phyloP scores from a whole-genome alignment of 1,284 basidiomycete genomes.

The Sporisorium iseilematis-ciliati region DNA sequence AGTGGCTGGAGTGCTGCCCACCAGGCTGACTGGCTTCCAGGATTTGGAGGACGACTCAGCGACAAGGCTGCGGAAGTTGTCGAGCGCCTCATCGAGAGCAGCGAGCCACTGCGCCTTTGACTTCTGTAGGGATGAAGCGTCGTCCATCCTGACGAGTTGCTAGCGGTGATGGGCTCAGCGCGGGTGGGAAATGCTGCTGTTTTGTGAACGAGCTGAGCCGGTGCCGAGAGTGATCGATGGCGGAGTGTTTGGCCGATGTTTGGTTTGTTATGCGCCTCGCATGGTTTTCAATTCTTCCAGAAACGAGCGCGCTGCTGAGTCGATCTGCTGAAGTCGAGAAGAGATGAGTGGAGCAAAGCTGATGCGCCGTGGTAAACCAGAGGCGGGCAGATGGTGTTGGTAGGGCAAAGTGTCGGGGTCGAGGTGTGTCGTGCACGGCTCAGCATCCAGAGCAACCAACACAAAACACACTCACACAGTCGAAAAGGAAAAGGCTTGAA shows the following conservation, averaged over 20 bases:
- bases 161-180: background rate
- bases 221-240: background rate
- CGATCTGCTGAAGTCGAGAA: background rate
- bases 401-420: background rate
- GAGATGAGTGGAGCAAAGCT: background rate
- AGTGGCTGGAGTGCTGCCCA: conserved; percentile 30
- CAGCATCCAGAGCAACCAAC: conserved; percentile 1
- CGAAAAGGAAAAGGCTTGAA: background rate
- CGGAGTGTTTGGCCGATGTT: background rate
- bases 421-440: conserved; percentile 9
- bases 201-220: too few relatives aligned
- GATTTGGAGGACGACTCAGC: conserved; percentile 48
- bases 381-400: background rate
- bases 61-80: conserved; percentile 49
- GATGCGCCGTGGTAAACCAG: background rate
- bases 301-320: background rate
- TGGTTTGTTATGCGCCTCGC: background rate
- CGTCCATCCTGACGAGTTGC: conserved; percentile 27
- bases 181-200: too few relatives aligned
- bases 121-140: conserved; percentile 39
- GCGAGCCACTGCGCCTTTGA: conserved; percentile 55
- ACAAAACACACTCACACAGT: background rate
- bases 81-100: conserved; percentile 54
- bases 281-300: background rate
- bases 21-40: conserved; percentile 52